Evolutionary conservation across 2,329 filamentous ascomycete species (phyloP).

Genomic region (Talaromyces marneffei): DNA sequence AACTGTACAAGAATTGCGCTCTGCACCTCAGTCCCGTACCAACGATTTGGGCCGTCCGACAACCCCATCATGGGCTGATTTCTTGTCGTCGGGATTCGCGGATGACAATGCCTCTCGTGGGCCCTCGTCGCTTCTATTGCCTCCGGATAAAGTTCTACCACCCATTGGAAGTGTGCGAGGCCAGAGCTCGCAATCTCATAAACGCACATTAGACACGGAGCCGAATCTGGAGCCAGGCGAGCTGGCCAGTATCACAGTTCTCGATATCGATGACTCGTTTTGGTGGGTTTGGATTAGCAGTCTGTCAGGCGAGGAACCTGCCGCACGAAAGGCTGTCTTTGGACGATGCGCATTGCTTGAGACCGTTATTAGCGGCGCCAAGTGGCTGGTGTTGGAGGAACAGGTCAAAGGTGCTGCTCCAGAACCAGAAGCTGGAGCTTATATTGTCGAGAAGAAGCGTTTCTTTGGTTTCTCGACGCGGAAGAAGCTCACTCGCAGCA

Average conservation of each 20-base stretch:
- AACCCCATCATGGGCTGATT: slow-evolving; percentile 97
- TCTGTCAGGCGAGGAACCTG: slow-evolving; percentile 81
- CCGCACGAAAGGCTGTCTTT: slow-evolving; percentile 82
- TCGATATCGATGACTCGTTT: slow-evolving; percentile 90
- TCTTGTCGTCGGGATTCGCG: slow-evolving; percentile 85
- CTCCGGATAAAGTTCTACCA: slow-evolving; percentile 84
- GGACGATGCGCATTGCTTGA: slow-evolving; percentile 89
- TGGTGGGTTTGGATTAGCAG: slow-evolving; percentile 99
- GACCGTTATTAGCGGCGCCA: slow-evolving; percentile 71
- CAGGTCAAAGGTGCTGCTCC: slow-evolving; percentile 88
- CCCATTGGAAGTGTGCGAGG: slow-evolving; percentile 68
- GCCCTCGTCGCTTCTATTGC: slow-evolving; percentile 67
- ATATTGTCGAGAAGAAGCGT: slow-evolving; percentile 92
- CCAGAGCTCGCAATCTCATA: slow-evolving; percentile 80
- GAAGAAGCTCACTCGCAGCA: slow-evolving; percentile 61
- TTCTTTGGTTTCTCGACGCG: slow-evolving; percentile 80
- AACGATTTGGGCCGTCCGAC: slow-evolving; percentile 72
- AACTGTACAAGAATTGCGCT: slow-evolving; percentile 52
- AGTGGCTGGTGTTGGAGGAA: slow-evolving; percentile 94
- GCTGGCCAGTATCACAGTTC: slow-evolving; percentile 79
- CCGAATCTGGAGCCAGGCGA: slow-evolving; percentile 77
- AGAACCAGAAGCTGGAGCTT: slow-evolving; percentile 76
- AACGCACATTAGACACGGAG: slow-evolving; percentile 63
- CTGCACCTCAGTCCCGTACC: slow-evolving; percentile 61
- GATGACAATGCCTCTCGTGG: slow-evolving; percentile 64